A percentile compares a stretch with the other conserved stretches of the same genome.
phyloP scores from a whole-genome alignment of 2,329 filamentous ascomycete genomes.

The Fusarium coicis region DNA sequence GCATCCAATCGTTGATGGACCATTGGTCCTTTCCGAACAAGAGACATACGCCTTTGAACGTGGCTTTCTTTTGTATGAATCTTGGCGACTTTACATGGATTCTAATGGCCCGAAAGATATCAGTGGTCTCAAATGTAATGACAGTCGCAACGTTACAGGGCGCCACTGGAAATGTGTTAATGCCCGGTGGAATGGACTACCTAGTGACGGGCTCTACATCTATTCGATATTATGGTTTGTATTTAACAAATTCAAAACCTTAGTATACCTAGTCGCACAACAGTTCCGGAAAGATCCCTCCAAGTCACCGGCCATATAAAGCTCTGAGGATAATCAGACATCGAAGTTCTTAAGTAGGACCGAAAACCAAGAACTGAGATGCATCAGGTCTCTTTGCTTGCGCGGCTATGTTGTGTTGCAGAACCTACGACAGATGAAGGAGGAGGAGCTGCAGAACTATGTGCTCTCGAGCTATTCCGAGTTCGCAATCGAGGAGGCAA shows the following conservation, averaged over 20 bases:
- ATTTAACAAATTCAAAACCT: not conserved
- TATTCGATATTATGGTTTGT: accelerated
- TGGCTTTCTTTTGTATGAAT: not conserved
- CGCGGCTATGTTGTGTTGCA: not conserved
- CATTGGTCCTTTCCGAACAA: not conserved
- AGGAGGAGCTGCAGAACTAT: not conserved
- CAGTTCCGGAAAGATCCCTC: not conserved
- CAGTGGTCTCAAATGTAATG: not conserved
- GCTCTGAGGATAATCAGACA: not conserved
- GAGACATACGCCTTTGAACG: not conserved
- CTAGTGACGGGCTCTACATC: not conserved
- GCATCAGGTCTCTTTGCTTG: not conserved
- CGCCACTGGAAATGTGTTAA: too few relatives aligned
- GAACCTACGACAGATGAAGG: not conserved
- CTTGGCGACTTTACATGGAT: not conserved
- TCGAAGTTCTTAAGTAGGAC: not conserved
- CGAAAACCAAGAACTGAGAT: not conserved
- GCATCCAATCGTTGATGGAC: not conserved
- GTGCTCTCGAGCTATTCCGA: not conserved
- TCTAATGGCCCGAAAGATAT: not conserved
- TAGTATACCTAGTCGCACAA: not conserved
- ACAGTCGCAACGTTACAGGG: not conserved
- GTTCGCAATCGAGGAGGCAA: not conserved
- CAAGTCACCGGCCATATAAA: not conserved
- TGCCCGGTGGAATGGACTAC: too few relatives aligned